Base-by-base conservation (phyloP, 2,329 filamentous ascomycete species). In the Beauveria rudraprayagi region DNA sequence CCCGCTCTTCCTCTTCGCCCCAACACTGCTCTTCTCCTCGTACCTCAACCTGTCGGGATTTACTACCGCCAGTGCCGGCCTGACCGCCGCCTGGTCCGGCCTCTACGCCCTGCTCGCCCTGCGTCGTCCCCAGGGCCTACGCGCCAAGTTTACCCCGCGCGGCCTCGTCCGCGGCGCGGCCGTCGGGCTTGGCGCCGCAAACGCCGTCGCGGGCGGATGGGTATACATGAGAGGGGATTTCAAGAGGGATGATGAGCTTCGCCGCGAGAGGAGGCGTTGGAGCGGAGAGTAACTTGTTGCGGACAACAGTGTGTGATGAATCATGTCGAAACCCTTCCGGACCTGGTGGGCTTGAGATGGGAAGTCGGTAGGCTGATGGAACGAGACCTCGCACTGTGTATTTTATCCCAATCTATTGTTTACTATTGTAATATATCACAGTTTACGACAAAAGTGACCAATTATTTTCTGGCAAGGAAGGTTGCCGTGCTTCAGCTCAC, bases 1-100 rank as follows among this genome's bases (percentile, higher is more conserved):
- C 3, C 80, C 82, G 41, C 76, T 84, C 67, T 76, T 82, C 68
- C 73, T 80, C 65, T 78, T 80, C 68, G 71, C 75, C n/a, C 79
- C 80, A 26, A 75, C 81, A 28, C 77, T 85, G 37, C 71, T 83
- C 61, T 83, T 85, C 72, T 75, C 78, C 59, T 80, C 77, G 69
- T 86, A 85, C 72, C 77, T 84, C 67, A 84, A 83, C 70, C 77
- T 86, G 7, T 80, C 82, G 22, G 83, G 83, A 62, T 84, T 81
- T 73, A 78, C 78, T 63, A 82, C 80, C 56, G 82, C 83, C 68
- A 77, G 77, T 61, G 83, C 82, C 2, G 83, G 81, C 56, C 72
- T 85, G 61, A 77, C 80, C 0, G 80, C 80, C 57, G 81, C 83
- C 17, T 81, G 80, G 73, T 83, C 80, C 50, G 83, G 82, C 34